phyloP scores from a whole-genome alignment of 2,329 filamentous ascomycete species.

The Alternaria dauci region DNA sequence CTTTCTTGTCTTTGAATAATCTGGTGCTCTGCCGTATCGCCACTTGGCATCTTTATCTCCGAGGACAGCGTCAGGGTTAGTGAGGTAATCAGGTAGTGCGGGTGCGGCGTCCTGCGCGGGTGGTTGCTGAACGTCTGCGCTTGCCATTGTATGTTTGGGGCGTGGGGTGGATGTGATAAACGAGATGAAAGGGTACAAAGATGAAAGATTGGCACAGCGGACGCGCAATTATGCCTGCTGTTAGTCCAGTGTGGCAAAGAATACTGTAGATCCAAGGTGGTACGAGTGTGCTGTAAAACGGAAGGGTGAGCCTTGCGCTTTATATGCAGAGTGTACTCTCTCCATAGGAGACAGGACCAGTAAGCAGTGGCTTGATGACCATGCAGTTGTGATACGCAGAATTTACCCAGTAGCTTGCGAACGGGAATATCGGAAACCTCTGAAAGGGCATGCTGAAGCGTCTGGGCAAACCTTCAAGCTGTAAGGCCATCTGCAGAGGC shows the following conservation, averaged over 20 bases:
- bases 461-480: constrained; percentile 5
- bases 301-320: not conserved
- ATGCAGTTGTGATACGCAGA: constrained; percentile 14
- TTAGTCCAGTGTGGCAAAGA: not conserved
- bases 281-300: not conserved
- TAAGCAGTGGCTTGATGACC: constrained; percentile 15
- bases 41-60: constrained; percentile 64
- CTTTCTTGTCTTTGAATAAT: constrained; percentile 70
- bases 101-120: constrained; percentile 44
- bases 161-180: not conserved
- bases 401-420: constrained; percentile 13
- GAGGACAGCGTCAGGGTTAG: constrained; percentile 66
- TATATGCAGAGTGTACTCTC: constrained; percentile 19
- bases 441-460: constrained; percentile 1
- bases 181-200: not conserved
- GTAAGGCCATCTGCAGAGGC: constrained; percentile 5
- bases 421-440: not conserved
- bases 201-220: not conserved
- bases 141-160: constrained; percentile 32
- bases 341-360: not conserved
- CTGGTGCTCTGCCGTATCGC: constrained; percentile 68
- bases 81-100: constrained; percentile 65
- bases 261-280: not conserved
- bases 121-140: constrained; percentile 38
- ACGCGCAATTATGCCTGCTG: not conserved